phyloP scores from a whole-genome alignment of 1,284 basidiomycete genomes.

The Trametes sp. region DNA sequence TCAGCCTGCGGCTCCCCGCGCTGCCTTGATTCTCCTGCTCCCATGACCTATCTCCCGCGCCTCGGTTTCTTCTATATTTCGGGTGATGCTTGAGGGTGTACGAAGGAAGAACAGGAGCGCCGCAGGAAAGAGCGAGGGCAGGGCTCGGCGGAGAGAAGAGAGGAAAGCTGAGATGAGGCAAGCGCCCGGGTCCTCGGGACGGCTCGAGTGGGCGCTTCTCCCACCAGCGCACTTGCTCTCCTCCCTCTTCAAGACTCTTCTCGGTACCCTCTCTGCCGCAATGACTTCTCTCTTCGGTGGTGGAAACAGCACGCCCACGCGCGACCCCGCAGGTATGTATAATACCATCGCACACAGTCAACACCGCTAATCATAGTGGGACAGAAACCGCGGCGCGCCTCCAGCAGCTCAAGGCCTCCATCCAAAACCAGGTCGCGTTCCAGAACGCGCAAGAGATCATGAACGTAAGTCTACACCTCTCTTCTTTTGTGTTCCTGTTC shows the following conservation, averaged over 20 bases:
- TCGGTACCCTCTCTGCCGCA: not conserved
- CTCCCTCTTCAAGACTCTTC: constrained; percentile 4
- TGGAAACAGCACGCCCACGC: constrained; percentile 27
- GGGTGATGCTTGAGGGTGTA: not conserved
- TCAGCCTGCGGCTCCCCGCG: constrained; percentile 43
- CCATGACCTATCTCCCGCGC: constrained; percentile 54
- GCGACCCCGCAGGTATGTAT: constrained; percentile 44
- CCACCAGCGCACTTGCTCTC: not conserved
- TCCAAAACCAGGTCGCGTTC: constrained; percentile 76
- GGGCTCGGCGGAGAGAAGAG: constrained; percentile 6
- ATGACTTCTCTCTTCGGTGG: constrained; percentile 31
- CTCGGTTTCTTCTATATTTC: not conserved
- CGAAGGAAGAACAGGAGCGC: no score
- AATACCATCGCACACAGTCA: not conserved
- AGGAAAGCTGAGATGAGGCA: not conserved
- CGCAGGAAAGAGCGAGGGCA: not conserved
- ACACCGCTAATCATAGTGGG: not conserved
- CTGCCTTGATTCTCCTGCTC: constrained; percentile 69
- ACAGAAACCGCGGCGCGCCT: constrained; percentile 68
- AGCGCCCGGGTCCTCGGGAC: constrained; percentile 14
- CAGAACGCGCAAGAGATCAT: constrained; percentile 85
- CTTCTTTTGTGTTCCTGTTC: not conserved
- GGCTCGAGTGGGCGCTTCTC: constrained; percentile 1
- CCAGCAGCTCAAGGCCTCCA: constrained; percentile 73
- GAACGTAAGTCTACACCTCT: constrained; percentile 56